A percentile compares a stretch with the other conserved stretches of the same genome.
phyloP scores from a whole-genome alignment of 345 rosid species.

The Salix viminalis region DNA sequence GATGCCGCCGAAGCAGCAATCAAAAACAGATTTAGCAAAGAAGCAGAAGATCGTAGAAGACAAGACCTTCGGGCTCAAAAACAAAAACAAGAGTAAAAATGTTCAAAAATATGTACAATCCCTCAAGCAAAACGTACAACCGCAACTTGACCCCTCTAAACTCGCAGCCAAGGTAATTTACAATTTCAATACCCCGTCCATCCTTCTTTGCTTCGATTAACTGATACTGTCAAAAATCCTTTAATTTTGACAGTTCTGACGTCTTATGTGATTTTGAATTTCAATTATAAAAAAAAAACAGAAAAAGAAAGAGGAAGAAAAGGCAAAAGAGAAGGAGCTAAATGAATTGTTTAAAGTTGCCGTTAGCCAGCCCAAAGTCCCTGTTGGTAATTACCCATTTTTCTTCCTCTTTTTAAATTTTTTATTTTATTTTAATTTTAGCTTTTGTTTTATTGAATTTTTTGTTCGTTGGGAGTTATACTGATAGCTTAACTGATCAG shows the following conservation, averaged over 20 bases:
- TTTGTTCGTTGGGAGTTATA: background rate
- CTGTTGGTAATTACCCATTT: conserved; percentile 42
- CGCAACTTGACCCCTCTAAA: conserved; percentile 65
- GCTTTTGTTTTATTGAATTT: background rate
- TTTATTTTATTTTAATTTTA: background rate
- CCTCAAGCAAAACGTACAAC: conserved; percentile 76
- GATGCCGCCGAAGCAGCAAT: conserved; percentile 90
- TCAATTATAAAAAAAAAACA: conserved; percentile 22
- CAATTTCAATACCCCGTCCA: background rate
- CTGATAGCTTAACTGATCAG: conserved; percentile 28
- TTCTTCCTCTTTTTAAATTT: background rate
- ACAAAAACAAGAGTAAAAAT: conserved; percentile 91
- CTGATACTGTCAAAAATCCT: background rate
- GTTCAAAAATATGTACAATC: conserved; percentile 90
- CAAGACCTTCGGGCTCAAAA: conserved; percentile 89
- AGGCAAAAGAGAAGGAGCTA: conserved; percentile 88
- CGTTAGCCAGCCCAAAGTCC: conserved; percentile 93
- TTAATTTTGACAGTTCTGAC: background rate
- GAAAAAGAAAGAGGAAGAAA: conserved; percentile 98
- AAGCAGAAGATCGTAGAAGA: conserved; percentile 93
- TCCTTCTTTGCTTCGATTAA: background rate
- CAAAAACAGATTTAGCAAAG: conserved; percentile 82
- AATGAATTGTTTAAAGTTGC: conserved; percentile 90
- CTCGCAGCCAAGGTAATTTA: conserved; percentile 63
- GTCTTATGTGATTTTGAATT: background rate